phyloP scores from a whole-genome alignment of 2,329 filamentous ascomycete genomes.

The Exophiala oligosperma region DNA sequence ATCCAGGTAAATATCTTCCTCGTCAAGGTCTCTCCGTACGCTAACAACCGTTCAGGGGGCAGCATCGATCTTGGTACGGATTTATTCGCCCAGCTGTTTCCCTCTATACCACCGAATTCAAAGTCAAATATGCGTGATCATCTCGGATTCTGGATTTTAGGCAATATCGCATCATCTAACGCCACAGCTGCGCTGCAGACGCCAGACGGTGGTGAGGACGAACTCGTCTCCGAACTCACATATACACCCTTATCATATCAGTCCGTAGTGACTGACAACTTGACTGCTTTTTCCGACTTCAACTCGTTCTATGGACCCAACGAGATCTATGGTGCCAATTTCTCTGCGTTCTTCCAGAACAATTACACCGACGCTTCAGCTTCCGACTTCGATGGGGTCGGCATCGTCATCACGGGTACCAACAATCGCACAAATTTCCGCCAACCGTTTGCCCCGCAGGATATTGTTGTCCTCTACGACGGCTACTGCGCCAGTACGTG shows the following conservation, averaged over 20 bases:
- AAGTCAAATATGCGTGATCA: conserved; percentile 50
- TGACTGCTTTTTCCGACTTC: conserved; percentile 43
- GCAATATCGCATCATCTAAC: conserved; percentile 29
- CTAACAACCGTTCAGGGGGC: conserved; percentile 42
- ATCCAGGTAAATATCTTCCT: conserved; percentile 44
- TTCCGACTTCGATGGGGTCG: conserved; percentile 32
- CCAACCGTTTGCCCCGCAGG: conserved; percentile 55
- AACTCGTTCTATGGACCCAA: conserved; percentile 42
- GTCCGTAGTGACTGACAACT: conserved; percentile 32
- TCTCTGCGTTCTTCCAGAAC: conserved; percentile 59
- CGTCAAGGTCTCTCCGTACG: background rate
- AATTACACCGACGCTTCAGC: conserved; percentile 44
- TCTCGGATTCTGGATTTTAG: conserved; percentile 39
- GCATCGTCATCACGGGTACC: conserved; percentile 50
- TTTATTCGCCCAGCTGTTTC: conserved; percentile 58
- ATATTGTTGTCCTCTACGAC: conserved; percentile 50
- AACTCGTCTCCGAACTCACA: conserved; percentile 33
- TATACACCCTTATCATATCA: conserved; percentile 35
- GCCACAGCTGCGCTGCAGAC: conserved; percentile 20
- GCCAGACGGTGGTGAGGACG: conserved; percentile 31
- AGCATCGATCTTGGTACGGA: conserved; percentile 48
- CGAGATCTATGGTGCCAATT: conserved; percentile 52
- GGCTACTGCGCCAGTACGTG: conserved; percentile 62
- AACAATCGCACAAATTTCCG: conserved; percentile 48
- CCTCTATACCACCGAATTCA: conserved; percentile 44